Percentiles rank a stretch among this genome's conserved stretches.
These are phyloP conservation scores for Coniophora puteana DNA, from an alignment of 1,284 basidiomycete genomes.

Conservation along the genomic window DNA sequence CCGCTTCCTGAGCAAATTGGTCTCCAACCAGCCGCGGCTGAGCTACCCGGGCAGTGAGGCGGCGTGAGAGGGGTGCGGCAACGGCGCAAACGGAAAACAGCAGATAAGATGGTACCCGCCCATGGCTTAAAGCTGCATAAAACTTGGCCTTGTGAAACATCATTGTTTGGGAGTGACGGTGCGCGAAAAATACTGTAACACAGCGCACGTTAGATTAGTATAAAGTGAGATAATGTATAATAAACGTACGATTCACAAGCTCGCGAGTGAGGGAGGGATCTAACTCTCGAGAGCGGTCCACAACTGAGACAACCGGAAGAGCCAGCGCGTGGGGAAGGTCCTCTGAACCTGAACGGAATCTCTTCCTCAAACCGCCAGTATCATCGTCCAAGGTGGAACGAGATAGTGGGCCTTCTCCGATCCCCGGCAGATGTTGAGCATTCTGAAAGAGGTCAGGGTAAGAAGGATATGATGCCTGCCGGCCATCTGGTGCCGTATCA, in stretches of 20 bases:
- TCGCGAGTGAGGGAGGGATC: conserved; percentile 66
- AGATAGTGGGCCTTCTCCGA: conserved; percentile 15
- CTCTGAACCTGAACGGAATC: conserved; percentile 25
- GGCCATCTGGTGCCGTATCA: conserved; percentile 19
- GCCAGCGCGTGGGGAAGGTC: conserved; percentile 40
- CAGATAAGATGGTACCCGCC: conserved; percentile 62
- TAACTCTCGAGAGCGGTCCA: conserved; percentile 39
- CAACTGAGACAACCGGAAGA: conserved; percentile 19
- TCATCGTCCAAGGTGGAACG: conserved; percentile 25
- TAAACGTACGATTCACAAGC: conserved; percentile 63
- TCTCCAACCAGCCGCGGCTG: conserved; percentile 69
- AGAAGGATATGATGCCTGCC: conserved; percentile 12
- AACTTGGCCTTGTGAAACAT: conserved; percentile 77
- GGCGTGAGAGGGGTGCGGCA: conserved; percentile 68
- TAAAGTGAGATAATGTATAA: conserved; percentile 4
- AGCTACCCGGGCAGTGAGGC: too few relatives aligned
- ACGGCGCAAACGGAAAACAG: conserved; percentile 71
- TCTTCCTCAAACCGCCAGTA: conserved; percentile 23
- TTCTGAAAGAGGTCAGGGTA: conserved; percentile 12
- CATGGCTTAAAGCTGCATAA: conserved; percentile 55
- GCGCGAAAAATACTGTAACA: conserved; percentile 70
- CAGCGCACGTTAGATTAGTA: conserved; percentile 6
- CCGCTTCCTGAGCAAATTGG: conserved; percentile 63
- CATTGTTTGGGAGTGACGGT: conserved; percentile 69
- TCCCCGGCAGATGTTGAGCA: conserved; percentile 7